A percentile compares a stretch with the other conserved stretches of the same genome.
Evolutionary conservation across 2,329 filamentous ascomycete genomes (phyloP).

Genomic region (Botrytis pseudocinerea): DNA sequence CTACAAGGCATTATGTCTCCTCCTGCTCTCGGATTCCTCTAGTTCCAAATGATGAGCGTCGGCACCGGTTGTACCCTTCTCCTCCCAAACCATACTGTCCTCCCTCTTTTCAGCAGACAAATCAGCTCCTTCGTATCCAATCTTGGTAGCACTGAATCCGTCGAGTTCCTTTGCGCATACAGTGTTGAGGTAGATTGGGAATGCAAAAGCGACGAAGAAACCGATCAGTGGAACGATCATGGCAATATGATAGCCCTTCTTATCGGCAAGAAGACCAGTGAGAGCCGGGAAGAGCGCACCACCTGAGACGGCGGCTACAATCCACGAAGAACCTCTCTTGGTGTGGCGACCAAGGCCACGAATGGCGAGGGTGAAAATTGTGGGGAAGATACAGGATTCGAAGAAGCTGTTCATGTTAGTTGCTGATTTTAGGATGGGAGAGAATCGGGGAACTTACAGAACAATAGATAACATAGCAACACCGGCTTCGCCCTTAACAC

Average conservation of each 20-base stretch:
- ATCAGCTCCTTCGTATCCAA: constrained; percentile 37
- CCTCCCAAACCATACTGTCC: constrained; percentile 1
- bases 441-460: constrained; percentile 48
- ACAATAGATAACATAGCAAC: constrained; percentile 64
- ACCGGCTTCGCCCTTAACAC: constrained; percentile 47
- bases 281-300: constrained; percentile 36
- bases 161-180: constrained; percentile 41
- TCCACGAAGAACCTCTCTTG: constrained; percentile 76
- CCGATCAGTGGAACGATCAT: constrained; percentile 41
- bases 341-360: constrained; percentile 76
- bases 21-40: background rate
- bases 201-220: constrained; percentile 42
- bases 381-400: constrained; percentile 79
- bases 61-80: constrained; percentile 1
- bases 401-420: constrained; percentile 50
- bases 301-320: constrained; percentile 52
- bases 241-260: constrained; percentile 24
- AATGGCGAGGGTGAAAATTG: constrained; percentile 77
- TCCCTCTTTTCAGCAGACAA: constrained; percentile 4
- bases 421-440: background rate
- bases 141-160: constrained; percentile 42
- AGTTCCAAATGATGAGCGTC: constrained; percentile 7
- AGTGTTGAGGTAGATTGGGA: constrained; percentile 42
- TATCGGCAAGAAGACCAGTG: constrained; percentile 25
- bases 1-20: background rate